Conservation (phyloP, 2,329 filamentous ascomycete species). For the Colletotrichum godetiae region DNA sequence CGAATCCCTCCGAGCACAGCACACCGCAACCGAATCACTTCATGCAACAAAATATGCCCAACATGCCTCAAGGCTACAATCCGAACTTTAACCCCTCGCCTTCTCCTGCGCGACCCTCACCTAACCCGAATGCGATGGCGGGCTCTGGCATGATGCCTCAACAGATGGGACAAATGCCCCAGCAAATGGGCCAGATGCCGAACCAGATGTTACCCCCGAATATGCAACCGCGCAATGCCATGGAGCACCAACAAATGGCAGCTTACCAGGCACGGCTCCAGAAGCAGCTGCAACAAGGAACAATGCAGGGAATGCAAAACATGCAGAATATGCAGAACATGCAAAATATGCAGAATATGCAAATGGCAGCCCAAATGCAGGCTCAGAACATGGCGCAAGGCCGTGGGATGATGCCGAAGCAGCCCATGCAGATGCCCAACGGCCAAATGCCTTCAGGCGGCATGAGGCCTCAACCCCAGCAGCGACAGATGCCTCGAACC, state of each 20-base stretch:
- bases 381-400: slow-evolving; percentile 51
- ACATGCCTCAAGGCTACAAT: slow-evolving; percentile 69
- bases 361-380: slow-evolving; percentile 65
- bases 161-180: slow-evolving; percentile 60
- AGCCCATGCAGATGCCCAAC: slow-evolving; percentile 63
- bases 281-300: slow-evolving; percentile 75
- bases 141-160: slow-evolving; percentile 62
- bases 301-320: slow-evolving; percentile 57
- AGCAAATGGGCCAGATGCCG: slow-evolving; percentile 47
- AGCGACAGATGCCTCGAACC: slow-evolving; percentile 51
- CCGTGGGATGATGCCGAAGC: slow-evolving; percentile 65
- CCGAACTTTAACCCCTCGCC: slow-evolving; percentile 68
- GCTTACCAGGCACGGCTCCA: slow-evolving; percentile 88
- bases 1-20: slow-evolving; percentile 79
- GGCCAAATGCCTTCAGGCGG: slow-evolving; percentile 64
- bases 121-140: slow-evolving; percentile 64
- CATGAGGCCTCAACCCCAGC: slow-evolving; percentile 60
- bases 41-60: slow-evolving; percentile 70
- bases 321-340: slow-evolving; percentile 54
- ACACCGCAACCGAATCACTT: slow-evolving; percentile 82
- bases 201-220: slow-evolving; percentile 46
- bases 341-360: slow-evolving; percentile 57
- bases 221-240: slow-evolving; percentile 62
- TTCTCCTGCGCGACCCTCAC: slow-evolving; percentile 66
- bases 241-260: slow-evolving; percentile 80